Evolutionary conservation across 2,329 filamentous ascomycete species (phyloP).

Genomic region (Colletotrichum falcatum): DNA sequence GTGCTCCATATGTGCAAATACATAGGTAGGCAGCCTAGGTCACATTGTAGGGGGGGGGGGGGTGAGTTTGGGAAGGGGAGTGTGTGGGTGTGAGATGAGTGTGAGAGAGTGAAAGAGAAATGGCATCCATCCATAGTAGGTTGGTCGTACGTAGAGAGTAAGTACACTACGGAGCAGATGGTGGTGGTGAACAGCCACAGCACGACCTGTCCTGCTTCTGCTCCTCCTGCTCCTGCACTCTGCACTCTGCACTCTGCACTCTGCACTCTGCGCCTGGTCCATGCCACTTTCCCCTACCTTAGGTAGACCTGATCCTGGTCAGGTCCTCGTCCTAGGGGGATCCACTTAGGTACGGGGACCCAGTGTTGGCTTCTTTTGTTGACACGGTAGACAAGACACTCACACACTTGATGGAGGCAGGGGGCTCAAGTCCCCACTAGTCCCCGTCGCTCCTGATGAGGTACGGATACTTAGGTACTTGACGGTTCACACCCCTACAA

Average conservation of each 20-base stretch:
- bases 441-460: slow-evolving; percentile 4
- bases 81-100: neutral
- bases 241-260: no score
- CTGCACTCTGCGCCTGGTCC: slow-evolving; percentile 22
- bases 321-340: slow-evolving; percentile 10
- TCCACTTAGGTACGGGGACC: slow-evolving; percentile 32
- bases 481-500: no score
- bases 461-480: no score
- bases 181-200: slow-evolving; percentile 10
- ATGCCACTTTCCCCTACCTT: slow-evolving; percentile 24
- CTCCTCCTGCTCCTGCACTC: neutral
- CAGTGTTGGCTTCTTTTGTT: slow-evolving; percentile 6
- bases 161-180: slow-evolving; percentile 14
- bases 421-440: slow-evolving; percentile 23
- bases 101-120: slow-evolving; percentile 10
- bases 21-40: slow-evolving; percentile 16
- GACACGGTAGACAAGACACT: slow-evolving; percentile 9
- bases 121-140: neutral
- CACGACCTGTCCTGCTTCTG: slow-evolving; percentile 23
- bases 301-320: slow-evolving; percentile 33
- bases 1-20: slow-evolving; percentile 39
- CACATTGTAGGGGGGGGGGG: neutral
- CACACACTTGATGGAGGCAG: neutral
- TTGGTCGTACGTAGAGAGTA: slow-evolving; percentile 31
- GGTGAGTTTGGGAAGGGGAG: neutral